phyloP scores from a whole-genome alignment of 306 rosid genomes.

The Sechiopsis laciniata region DNA sequence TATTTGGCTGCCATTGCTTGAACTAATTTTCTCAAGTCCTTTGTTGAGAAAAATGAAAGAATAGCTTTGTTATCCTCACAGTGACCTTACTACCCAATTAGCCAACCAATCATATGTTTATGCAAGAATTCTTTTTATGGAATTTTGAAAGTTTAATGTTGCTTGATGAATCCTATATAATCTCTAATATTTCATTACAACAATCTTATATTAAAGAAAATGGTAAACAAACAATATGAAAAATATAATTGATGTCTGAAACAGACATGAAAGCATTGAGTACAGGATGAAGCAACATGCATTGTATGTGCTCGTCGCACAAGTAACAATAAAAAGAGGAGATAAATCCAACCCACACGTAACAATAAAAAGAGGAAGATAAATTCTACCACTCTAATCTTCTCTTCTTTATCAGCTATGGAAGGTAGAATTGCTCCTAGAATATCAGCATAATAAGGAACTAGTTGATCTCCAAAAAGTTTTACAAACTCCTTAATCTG shows the following conservation, averaged over 20 bases:
- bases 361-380: slow-evolving; percentile 12
- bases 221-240: background rate
- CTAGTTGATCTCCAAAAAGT: slow-evolving; percentile 98
- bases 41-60: too few species aligned
- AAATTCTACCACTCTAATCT: slow-evolving; percentile 84
- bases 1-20: background rate
- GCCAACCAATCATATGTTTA: too few species aligned
- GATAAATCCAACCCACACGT: too few species aligned
- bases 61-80: too few species aligned
- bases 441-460: slow-evolving; percentile 91
- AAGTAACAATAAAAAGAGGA: background rate
- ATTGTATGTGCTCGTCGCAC: background rate
- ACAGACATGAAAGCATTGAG: background rate
- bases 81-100: too few species aligned
- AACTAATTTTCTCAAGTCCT: too few species aligned
- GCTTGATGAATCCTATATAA: background rate
- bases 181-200: background rate
- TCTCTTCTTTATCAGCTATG: slow-evolving; percentile 99
- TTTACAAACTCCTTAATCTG: slow-evolving; percentile 94
- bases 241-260: background rate
- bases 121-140: too few species aligned
- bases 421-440: slow-evolving; percentile 95
- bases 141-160: background rate
- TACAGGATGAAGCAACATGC: background rate
- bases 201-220: background rate